Percentiles rank a stretch among this genome's conserved stretches.
Conservation (phyloP, 2,329 filamentous ascomycete species). For the Coniochaeta hoffmannii region DNA sequence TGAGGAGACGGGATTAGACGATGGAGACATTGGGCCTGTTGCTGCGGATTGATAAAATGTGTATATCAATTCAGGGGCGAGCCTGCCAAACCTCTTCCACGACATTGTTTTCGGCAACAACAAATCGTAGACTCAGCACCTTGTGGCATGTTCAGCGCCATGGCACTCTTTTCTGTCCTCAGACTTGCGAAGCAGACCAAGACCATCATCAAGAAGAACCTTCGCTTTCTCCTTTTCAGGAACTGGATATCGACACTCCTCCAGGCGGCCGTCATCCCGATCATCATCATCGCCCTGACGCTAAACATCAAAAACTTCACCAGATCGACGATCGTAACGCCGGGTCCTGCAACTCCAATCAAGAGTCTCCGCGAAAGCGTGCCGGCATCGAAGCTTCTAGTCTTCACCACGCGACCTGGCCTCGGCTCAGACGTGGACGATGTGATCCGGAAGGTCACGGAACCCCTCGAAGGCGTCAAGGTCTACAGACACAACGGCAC, state of each 20-base stretch:
- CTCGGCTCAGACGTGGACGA: background rate
- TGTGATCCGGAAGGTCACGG: slow-evolving; percentile 12
- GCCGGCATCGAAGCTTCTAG: slow-evolving; percentile 15
- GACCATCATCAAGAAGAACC: slow-evolving; percentile 16
- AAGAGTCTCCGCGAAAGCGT: slow-evolving; percentile 11
- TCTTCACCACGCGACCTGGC: background rate
- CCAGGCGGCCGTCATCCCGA: slow-evolving; percentile 17
- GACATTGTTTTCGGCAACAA: background rate
- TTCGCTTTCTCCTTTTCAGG: slow-evolving; percentile 15
- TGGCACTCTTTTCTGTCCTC: background rate
- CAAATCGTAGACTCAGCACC: background rate
- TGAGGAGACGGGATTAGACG: background rate
- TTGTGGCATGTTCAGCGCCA: background rate
- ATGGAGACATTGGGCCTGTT: background rate
- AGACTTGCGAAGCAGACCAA: slow-evolving; percentile 10
- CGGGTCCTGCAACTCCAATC: slow-evolving; percentile 13
- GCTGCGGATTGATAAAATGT: background rate
- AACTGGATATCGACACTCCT: slow-evolving; percentile 16
- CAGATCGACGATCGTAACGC: slow-evolving; percentile 8
- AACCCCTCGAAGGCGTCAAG: slow-evolving; percentile 10
- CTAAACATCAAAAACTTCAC: slow-evolving; percentile 19
- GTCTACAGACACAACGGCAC: slow-evolving; percentile 13
- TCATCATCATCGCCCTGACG: slow-evolving; percentile 21
- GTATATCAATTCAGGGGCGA: background rate
- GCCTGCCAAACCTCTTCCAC: background rate